phyloP scores from a whole-genome alignment of 495 filamentous ascomycete genomes.

The Neurospora sp. region DNA sequence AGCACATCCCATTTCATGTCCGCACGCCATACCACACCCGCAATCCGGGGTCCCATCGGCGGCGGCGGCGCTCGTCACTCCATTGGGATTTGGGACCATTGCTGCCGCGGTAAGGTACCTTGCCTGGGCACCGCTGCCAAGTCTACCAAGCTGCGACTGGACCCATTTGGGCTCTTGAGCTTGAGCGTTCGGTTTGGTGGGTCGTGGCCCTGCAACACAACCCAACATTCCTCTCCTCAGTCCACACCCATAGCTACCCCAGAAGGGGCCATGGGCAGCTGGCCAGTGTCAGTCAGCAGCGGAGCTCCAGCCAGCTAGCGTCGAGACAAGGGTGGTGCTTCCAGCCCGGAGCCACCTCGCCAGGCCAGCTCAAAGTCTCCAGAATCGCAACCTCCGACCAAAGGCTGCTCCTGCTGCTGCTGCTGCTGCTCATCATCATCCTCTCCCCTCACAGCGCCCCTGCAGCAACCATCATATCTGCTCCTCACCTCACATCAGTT shows the following conservation, averaged over 20 bases:
- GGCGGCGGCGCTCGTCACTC: neutral
- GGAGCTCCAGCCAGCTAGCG: neutral
- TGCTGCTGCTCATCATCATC: neutral
- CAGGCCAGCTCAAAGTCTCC: neutral
- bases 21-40: neutral
- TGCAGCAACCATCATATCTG: constrained; percentile 5
- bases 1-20: neutral
- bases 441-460: neutral
- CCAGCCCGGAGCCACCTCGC: neutral
- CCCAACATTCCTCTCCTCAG: neutral
- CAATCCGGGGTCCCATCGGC: neutral
- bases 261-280: neutral
- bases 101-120: neutral
- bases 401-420: neutral
- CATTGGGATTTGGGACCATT: neutral
- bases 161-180: neutral
- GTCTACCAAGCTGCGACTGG: neutral
- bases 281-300: neutral
- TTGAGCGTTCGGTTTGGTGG: neutral
- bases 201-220: neutral
- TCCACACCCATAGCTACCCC: neutral
- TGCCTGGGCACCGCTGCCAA: neutral
- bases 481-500: neutral
- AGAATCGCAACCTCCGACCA: neutral
- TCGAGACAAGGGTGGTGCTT: neutral